These are phyloP conservation scores for Dioscorea cayenensis DNA, from an alignment of 116 monocot species.

Conservation along the genomic window DNA sequence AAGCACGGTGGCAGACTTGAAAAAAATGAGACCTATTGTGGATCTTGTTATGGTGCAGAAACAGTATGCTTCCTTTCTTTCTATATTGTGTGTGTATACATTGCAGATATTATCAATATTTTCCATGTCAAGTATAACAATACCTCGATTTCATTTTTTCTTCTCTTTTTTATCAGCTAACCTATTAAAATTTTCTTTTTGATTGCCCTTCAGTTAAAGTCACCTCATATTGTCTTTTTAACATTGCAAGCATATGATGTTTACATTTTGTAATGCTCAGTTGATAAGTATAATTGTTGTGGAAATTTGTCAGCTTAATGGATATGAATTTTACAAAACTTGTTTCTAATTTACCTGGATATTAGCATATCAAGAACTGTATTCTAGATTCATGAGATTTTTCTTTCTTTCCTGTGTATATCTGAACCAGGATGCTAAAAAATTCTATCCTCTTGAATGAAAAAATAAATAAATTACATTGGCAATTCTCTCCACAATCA, in stretches of 20 bases:
- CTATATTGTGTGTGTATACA: neutral
- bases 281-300: neutral
- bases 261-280: no score
- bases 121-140: neutral
- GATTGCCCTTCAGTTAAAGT: no score
- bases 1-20: slow-evolving; percentile 64
- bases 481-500: no score
- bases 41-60: slow-evolving; percentile 65
- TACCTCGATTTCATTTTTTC: neutral
- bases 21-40: slow-evolving; percentile 61
- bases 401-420: neutral
- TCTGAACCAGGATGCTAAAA: neutral
- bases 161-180: neutral
- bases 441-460: neutral
- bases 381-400: neutral
- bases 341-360: neutral
- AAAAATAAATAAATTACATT: neutral
- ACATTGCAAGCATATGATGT: no score
- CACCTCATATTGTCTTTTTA: no score
- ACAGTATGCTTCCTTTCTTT: slow-evolving; percentile 14
- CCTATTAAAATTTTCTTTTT: no score
- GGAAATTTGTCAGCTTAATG: neutral
- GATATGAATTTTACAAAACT: neutral
- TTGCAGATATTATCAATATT: neutral
- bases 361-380: neutral